These are phyloP conservation scores for Metrosideros polymorpha DNA, from an alignment of 441 rosid genomes.

Conservation along the genomic window DNA sequence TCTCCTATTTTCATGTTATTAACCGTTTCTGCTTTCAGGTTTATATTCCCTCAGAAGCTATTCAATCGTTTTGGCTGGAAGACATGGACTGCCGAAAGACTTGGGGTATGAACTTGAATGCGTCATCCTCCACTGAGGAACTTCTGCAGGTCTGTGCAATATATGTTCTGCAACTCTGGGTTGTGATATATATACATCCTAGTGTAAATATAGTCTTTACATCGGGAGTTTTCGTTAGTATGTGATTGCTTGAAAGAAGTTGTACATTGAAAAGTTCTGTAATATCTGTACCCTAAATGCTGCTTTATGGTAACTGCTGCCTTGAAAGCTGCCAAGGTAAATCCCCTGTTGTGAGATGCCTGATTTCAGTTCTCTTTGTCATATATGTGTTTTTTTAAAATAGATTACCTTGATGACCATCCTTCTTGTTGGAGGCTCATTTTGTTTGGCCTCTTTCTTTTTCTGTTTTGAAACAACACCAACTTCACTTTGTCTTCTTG, in stretches of 20 bases:
- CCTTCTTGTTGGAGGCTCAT: not conserved
- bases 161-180: not conserved
- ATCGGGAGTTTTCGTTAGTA: not conserved
- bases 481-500: not conserved
- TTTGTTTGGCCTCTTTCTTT: not conserved
- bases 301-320: not conserved
- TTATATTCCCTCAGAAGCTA: not conserved
- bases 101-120: slow-evolving; percentile 7
- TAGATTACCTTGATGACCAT: not conserved
- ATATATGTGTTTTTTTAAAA: not conserved
- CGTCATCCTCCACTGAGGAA: not conserved
- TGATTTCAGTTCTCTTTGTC: not conserved
- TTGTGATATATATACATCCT: not conserved
- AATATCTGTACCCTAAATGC: not conserved
- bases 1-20: not conserved
- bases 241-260: not conserved
- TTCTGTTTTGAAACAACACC: not conserved
- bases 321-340: not conserved
- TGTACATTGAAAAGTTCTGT: not conserved
- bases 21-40: not conserved
- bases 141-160: not conserved
- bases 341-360: not conserved
- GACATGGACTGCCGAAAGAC: not conserved
- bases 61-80: slow-evolving; percentile 1
- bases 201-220: not conserved